These are phyloP conservation scores for Kodamaea kaohsiungensis DNA, from an alignment of 805 yeast species.

Conservation along the genomic window DNA sequence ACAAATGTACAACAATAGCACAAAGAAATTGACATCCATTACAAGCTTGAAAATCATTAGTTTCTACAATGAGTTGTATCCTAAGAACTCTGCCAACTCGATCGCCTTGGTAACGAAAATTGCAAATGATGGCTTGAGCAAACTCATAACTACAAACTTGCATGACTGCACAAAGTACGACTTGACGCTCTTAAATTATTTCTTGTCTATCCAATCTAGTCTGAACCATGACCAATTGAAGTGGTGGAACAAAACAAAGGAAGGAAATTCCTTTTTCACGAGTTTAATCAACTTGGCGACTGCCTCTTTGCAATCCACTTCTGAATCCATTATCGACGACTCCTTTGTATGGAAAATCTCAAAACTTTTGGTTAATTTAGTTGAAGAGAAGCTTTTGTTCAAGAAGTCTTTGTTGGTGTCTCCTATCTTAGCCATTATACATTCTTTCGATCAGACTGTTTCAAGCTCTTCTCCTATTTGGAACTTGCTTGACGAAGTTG, in stretches of 20 bases:
- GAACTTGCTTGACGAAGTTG: conserved; percentile 71
- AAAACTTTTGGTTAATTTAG: conserved; percentile 49
- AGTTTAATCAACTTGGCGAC: conserved; percentile 52
- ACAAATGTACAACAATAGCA: conserved; percentile 39
- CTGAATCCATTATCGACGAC: conserved; percentile 24
- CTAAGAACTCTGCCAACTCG: conserved; percentile 23
- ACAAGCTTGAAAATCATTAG: conserved; percentile 48
- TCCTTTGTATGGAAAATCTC: conserved; percentile 43
- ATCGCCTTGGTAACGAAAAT: conserved; percentile 17
- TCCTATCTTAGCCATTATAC: conserved; percentile 57
- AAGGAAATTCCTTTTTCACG: conserved; percentile 62
- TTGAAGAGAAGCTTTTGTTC: conserved; percentile 56
- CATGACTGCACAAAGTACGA: conserved; percentile 47
- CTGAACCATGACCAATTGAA: conserved; percentile 47
- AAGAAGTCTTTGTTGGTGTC: conserved; percentile 48
- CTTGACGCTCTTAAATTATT: conserved; percentile 56
- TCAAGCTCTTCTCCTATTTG: conserved; percentile 40
- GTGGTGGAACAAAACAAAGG: conserved; percentile 71
- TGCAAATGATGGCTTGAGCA: conserved; percentile 18
- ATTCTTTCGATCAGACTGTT: conserved; percentile 39
- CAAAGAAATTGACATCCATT: conserved; percentile 42
- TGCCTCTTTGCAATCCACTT: conserved; percentile 15
- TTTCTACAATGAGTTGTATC: conserved; percentile 38
- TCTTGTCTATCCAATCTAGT: conserved; percentile 56
- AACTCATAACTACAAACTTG: conserved; percentile 16